Base-by-base conservation (phyloP, 192 early-diverging fungal genomes). In the Podila epigama region DNA sequence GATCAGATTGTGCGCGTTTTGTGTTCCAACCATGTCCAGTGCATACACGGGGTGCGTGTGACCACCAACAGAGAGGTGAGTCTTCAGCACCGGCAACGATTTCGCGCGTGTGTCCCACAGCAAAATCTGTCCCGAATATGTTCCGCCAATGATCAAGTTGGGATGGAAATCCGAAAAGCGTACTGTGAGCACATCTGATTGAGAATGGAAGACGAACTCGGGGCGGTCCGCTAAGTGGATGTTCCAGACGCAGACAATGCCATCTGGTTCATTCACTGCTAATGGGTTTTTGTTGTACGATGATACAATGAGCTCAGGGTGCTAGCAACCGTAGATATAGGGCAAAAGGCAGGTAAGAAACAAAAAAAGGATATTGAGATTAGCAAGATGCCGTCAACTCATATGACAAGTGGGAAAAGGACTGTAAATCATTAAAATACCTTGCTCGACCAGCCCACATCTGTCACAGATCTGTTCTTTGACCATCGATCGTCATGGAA, bases 11-110 rank as follows among this genome's bases (percentile, higher is more conserved):
- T 98, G 94, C 5, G 96, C 96, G 71, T 98, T 97, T 50, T 95
- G 92, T 12, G 95, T 96, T 29, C 97, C 98, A 15, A 97, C 92
- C 67, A 98, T 90, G 37, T 86, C 84, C 65, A 98, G 84, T 3
- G 93, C 88, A 63, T 95, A 96, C 16, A 99, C 92, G 0, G 98
- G 98, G 78, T 99, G 96, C 6, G 98, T 97, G 75, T 99, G 98
- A 7, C 97, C 97, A 40, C 86, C 89, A 27, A 90, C 92, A 3
- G 96, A 94, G 40, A 98, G 88, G 50, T 97, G 95, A 5, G 98
- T 95, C 80, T 96, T 95, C 33, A 96, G 88, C 31, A 97, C 93
- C 6, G 98, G 96, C 28, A 88, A 75, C 16, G 92, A 84, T 72
- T 97, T 97, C 18, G 94, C 86, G 28, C 98, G 89, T 44, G 87